Base-by-base conservation (phyloP, 73 alveolate species). In the Paramecium bursaria region DNA sequence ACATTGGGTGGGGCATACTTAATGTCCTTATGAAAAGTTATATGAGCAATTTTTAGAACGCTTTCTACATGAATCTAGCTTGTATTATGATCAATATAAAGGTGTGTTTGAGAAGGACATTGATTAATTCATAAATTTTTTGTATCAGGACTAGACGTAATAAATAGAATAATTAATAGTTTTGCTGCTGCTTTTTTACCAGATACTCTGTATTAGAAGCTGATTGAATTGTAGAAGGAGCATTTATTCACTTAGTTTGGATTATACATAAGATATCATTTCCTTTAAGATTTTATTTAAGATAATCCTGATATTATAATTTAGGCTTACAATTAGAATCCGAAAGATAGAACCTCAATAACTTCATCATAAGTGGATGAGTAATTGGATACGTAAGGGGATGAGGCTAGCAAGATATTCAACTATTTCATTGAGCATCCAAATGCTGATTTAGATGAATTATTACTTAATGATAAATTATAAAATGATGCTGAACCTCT, bases 1-100 rank as follows among this genome's bases (percentile, higher is more conserved):
- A 1, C 82, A 67, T 67, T 67, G 82, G 82, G 57, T 67, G 44
- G 82, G 82, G 9, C 82, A 67, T 39, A 67, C 26, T 21, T 53
- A 67, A 25, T 67, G 53, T 19, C 21, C 46, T 17, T 67, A 39
- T 67, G 82, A 67, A 42, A 57, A 67, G 22, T 67, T 31, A 39
- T 67, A 67, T 67, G 82, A 67, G 14, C 44, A 67, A 14, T 42
- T 67, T 3, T 30, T 42, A 25, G 60, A 42, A 15, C 33, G 33
- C 33, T 19, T 67, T 39, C 44, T 25, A 67, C 25, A 67, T 35
- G 82, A 67, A 67, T 39, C 60, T 17, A 67, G 82, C 10, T 42
- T 35, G 5, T 67, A 33, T 67, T 67, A 67, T 67, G 82, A 67
- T 19, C 60, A 67, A 25, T 25, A 17, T 0, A 67, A 47, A 67